These are phyloP conservation scores for Prunus kanzakura DNA, from an alignment of 306 rosid species.

Conservation along the genomic window DNA sequence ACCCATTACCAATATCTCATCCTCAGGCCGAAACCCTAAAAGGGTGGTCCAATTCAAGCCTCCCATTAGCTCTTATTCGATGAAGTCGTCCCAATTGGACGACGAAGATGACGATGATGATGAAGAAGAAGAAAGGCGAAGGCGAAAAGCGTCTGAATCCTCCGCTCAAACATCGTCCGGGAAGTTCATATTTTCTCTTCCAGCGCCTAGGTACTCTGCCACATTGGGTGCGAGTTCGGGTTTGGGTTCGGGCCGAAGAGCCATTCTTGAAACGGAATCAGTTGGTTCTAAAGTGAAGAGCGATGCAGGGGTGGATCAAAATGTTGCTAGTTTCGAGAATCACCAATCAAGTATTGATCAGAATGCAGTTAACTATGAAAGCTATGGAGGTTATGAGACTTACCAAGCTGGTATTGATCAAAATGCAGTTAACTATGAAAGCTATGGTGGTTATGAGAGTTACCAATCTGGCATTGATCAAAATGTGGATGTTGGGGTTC, in stretches of 20 bases:
- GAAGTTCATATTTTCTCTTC: constrained; percentile 59
- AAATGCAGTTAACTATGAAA: constrained; percentile 25
- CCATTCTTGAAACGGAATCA: constrained; percentile 50
- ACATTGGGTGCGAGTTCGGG: constrained; percentile 63
- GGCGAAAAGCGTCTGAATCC: constrained; percentile 35
- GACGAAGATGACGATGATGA: constrained; percentile 48
- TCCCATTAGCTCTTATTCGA: constrained; percentile 41
- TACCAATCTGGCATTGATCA: constrained; percentile 37
- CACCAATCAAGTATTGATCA: constrained; percentile 40
- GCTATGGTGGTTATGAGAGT: constrained; percentile 36
- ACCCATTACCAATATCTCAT: constrained; percentile 25
- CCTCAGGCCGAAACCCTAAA: constrained; percentile 38
- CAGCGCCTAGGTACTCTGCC: constrained; percentile 72
- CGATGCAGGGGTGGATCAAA: constrained; percentile 26
- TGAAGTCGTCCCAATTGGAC: constrained; percentile 30
- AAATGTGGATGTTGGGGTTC: constrained; percentile 25
- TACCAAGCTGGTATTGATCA: constrained; percentile 42
- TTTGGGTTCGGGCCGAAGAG: constrained; percentile 62
- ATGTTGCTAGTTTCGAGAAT: constrained; percentile 19
- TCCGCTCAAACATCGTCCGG: constrained; percentile 46
- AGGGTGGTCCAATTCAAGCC: constrained; percentile 74
- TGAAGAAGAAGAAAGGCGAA: constrained; percentile 32
- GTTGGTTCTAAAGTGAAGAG: constrained; percentile 15
- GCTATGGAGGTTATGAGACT: constrained; percentile 33
- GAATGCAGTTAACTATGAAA: constrained; percentile 24